phyloP scores from a whole-genome alignment of 345 rosid genomes.

The Pistacia integerrima region DNA sequence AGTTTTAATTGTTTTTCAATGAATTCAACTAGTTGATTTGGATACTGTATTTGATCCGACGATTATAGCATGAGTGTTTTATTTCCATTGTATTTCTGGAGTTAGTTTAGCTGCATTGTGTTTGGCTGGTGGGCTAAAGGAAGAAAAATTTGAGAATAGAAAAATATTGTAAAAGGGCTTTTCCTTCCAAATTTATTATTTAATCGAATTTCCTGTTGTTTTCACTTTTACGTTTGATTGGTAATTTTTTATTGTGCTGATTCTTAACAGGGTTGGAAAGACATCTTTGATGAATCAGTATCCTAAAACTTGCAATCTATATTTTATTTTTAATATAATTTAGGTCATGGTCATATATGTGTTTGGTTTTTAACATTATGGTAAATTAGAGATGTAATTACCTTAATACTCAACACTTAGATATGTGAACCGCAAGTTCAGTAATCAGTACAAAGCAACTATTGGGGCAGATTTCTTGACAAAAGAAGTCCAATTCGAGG shows the following conservation, averaged over 20 bases:
- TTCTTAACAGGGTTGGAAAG: slow-evolving; percentile 74
- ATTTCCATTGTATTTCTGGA: background rate
- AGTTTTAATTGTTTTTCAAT: background rate
- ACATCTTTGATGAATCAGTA: slow-evolving; percentile 98
- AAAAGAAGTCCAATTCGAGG: slow-evolving; percentile 88
- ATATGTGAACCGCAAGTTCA: slow-evolving; percentile 89
- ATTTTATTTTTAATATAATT: slow-evolving; percentile 7
- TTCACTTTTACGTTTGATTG: background rate
- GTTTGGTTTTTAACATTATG: background rate
- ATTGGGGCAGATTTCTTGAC: slow-evolving; percentile 96
- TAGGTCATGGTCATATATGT: background rate
- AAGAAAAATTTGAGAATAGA: background rate
- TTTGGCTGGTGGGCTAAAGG: slow-evolving; percentile 10
- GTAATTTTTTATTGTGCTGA: background rate
- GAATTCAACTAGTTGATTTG: background rate
- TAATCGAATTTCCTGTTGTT: background rate
- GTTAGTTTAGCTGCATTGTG: slow-evolving; percentile 13
- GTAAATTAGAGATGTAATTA: background rate
- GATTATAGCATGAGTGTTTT: background rate
- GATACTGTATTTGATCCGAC: background rate
- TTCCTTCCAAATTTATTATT: background rate
- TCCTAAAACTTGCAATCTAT: slow-evolving; percentile 28
- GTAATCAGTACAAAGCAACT: slow-evolving; percentile 93
- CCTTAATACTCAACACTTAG: slow-evolving; percentile 37
- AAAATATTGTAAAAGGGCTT: background rate